Conservation (phyloP, 352 stramenopile species). For the Phytophthora boehmeriae region DNA sequence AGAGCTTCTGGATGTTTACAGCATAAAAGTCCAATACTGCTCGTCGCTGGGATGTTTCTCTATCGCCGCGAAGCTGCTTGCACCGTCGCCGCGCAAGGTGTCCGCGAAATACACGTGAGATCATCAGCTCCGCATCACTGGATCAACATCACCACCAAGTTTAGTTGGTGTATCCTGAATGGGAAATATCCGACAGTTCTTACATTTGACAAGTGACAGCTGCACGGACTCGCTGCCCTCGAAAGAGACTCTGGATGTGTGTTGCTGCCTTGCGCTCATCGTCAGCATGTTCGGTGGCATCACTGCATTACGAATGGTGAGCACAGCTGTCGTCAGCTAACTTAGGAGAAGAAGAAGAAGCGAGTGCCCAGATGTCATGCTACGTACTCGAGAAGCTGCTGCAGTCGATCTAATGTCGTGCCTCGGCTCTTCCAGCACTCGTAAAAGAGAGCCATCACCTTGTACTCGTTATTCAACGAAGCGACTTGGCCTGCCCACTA, state of each 20-base stretch:
- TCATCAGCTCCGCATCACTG: constrained; percentile 58
- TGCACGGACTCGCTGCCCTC: constrained; percentile 58
- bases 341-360: constrained; percentile 1
- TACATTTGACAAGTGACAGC: constrained; percentile 43
- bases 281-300: constrained; percentile 48
- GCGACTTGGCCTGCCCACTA: not conserved
- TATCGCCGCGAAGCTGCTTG: constrained; percentile 20
- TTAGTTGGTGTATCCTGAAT: not conserved
- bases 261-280: constrained; percentile 46
- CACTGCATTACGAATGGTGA: constrained; percentile 31
- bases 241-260: constrained; percentile 68
- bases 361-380: not conserved
- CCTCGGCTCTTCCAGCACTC: constrained; percentile 61
- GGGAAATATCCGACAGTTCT: constrained; percentile 2
- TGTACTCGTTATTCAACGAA: constrained; percentile 3
- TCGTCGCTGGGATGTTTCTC: constrained; percentile 24
- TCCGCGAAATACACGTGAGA: constrained; percentile 62
- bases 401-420: constrained; percentile 51
- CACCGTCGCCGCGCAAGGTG: constrained; percentile 52
- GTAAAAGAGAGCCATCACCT: constrained; percentile 65
- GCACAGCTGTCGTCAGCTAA: constrained; percentile 4
- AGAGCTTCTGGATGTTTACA: constrained; percentile 58
- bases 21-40: constrained; percentile 55
- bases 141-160: constrained; percentile 5
- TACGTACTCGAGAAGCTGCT: constrained; percentile 55